A percentile compares a stretch with the other conserved stretches of the same genome.
phyloP scores from a whole-genome alignment of 2,329 filamentous ascomycete genomes.

The Pyrenochaeta sp. region DNA sequence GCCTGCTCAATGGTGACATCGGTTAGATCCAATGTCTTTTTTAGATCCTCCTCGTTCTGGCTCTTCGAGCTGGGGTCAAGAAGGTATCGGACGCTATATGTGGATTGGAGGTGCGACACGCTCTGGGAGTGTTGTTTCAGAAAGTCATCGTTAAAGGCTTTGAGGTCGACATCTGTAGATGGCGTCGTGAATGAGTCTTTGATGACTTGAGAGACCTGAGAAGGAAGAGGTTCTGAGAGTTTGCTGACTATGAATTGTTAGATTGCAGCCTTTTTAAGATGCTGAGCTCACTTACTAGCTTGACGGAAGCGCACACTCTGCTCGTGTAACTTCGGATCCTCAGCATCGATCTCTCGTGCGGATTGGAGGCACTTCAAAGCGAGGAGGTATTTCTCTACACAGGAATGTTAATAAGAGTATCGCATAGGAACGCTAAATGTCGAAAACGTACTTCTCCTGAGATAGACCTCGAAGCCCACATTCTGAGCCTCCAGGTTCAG shows the following conservation, averaged over 20 bases:
- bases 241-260: slow-evolving; percentile 36
- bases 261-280: slow-evolving; percentile 24
- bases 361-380: slow-evolving; percentile 86
- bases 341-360: slow-evolving; percentile 72
- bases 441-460: slow-evolving; percentile 75
- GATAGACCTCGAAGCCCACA: slow-evolving; percentile 88
- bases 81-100: slow-evolving; percentile 66
- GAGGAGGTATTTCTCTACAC: slow-evolving; percentile 82
- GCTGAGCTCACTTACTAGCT: slow-evolving; percentile 57
- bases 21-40: slow-evolving; percentile 64
- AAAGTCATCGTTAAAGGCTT: slow-evolving; percentile 73
- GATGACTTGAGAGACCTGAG: slow-evolving; percentile 74
- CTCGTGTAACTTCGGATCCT: slow-evolving; percentile 77
- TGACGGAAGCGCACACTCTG: slow-evolving; percentile 76
- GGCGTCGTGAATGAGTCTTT: slow-evolving; percentile 72
- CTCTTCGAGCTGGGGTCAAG: slow-evolving; percentile 66
- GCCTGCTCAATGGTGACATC: slow-evolving; percentile 65
- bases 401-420: slow-evolving; percentile 5
- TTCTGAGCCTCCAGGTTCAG: slow-evolving; percentile 83
- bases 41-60: slow-evolving; percentile 69
- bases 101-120: slow-evolving; percentile 69
- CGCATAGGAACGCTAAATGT: not conserved
- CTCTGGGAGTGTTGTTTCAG: slow-evolving; percentile 69
- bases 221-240: slow-evolving; percentile 62
- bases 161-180: slow-evolving; percentile 64